These are phyloP conservation scores for Crithidia expoeki DNA, from an alignment of 208 protist species.

Conservation along the genomic window DNA sequence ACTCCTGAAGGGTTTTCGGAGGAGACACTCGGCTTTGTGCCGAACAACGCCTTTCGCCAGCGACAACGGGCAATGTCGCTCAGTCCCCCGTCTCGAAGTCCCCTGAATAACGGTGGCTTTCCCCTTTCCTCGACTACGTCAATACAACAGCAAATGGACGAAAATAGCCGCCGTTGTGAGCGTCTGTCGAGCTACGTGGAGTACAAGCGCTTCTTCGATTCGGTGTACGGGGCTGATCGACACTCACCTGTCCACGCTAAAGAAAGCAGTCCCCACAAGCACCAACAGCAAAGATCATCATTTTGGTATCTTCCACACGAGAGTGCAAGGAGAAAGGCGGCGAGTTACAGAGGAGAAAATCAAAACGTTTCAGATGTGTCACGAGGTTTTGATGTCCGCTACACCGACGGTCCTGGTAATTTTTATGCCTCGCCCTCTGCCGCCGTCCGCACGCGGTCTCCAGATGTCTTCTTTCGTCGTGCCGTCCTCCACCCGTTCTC, in stretches of 20 bases:
- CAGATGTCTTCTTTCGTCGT: conserved; percentile 1
- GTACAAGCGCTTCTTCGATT: conserved; percentile 39
- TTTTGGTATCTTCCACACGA: too few species aligned
- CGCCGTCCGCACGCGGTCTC: neutral
- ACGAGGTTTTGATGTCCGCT: neutral
- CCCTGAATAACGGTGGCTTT: neutral
- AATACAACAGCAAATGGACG: neutral
- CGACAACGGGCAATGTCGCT: conserved; percentile 5
- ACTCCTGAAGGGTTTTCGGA: too few species aligned
- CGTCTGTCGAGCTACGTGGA: conserved; percentile 19
- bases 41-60: conserved; percentile 15
- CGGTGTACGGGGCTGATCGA: conserved; percentile 10
- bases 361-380: neutral
- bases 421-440: too few species aligned
- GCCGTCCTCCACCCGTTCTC: conserved; percentile 2
- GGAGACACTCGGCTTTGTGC: conserved; percentile 3
- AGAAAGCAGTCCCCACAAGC: neutral
- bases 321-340: too few species aligned
- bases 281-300: too few species aligned
- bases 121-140: neutral
- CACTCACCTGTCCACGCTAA: neutral
- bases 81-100: neutral
- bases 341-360: neutral
- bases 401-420: too few species aligned
- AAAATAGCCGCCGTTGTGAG: neutral